phyloP scores from a whole-genome alignment of 2,329 filamentous ascomycete species.

The Emmonsia crescens region DNA sequence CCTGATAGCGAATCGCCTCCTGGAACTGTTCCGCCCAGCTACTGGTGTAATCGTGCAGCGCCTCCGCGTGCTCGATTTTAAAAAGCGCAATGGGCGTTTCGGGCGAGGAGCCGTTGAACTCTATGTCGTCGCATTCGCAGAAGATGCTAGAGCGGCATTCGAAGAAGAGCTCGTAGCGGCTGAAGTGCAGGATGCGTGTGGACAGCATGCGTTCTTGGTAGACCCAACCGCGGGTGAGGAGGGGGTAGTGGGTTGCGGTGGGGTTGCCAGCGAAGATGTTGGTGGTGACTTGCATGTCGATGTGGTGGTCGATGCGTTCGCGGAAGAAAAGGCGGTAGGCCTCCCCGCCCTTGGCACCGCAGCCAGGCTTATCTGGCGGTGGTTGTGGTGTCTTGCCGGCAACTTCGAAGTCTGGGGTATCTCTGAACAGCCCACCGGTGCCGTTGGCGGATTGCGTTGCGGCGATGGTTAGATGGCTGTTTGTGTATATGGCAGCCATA shows the following conservation, averaged over 20 bases:
- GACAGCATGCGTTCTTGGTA: constrained; percentile 2
- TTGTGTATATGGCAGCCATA: not conserved
- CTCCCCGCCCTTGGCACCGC: not conserved
- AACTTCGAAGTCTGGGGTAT: not conserved
- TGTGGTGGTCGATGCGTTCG: constrained; percentile 1
- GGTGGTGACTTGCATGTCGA: not conserved
- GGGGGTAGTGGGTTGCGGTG: not conserved
- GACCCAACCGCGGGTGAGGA: constrained; percentile 1
- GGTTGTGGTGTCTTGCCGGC: not conserved
- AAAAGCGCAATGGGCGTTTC: not conserved
- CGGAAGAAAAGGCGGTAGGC: constrained; percentile 1
- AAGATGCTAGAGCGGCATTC: not conserved
- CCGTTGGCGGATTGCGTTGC: not conserved
- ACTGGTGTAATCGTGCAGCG: not conserved
- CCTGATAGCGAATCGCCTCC: not conserved
- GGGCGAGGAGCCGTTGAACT: not conserved
- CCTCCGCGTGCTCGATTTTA: not conserved
- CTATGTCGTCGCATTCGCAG: not conserved
- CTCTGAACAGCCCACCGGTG: not conserved
- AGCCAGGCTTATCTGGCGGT: too few species aligned
- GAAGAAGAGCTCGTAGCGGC: not conserved
- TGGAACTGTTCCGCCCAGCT: not conserved
- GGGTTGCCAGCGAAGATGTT: not conserved
- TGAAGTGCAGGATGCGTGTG: not conserved
- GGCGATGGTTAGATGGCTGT: not conserved